These are phyloP conservation scores for Paracoccidioides lutzii DNA, from an alignment of 2,329 filamentous ascomycete species.

Conservation along the genomic window DNA sequence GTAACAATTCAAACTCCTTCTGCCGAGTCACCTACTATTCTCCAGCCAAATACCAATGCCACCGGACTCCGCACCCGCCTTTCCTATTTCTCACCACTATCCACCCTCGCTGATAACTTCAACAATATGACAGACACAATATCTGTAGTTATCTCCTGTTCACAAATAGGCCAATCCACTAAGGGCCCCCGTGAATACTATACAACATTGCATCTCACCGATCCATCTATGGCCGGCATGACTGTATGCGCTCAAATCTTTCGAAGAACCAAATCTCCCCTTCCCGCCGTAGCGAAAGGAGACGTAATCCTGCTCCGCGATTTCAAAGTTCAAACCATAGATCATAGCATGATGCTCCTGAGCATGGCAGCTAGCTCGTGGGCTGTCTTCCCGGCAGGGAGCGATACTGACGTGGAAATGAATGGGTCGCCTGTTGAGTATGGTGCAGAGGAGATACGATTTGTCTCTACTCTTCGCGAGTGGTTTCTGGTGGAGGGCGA, in stretches of 20 bases:
- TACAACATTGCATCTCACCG: conserved; percentile 31
- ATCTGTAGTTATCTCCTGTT: conserved; percentile 26
- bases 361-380: conserved; percentile 34
- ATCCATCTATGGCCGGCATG: conserved; percentile 31
- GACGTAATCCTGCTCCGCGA: conserved; percentile 34
- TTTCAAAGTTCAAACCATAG: conserved; percentile 32
- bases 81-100: conserved; percentile 33
- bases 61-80: conserved; percentile 28
- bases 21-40: neutral
- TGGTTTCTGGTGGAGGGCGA: conserved; percentile 31
- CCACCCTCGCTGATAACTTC: conserved; percentile 31
- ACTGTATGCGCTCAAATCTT: conserved; percentile 31
- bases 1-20: neutral
- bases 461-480: conserved; percentile 23
- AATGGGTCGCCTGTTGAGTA: conserved; percentile 30
- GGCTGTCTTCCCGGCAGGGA: conserved; percentile 29
- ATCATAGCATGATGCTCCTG: conserved; percentile 29
- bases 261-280: conserved; percentile 25
- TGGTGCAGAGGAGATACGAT: conserved; percentile 24
- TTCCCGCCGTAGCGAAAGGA: conserved; percentile 28
- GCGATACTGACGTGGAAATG: conserved; percentile 18
- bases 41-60: conserved; percentile 17
- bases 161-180: conserved; percentile 21
- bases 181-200: conserved; percentile 30
- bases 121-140: conserved; percentile 30